Conservation (phyloP, 768 basidiomycete species). For the Melanogaster broomeanus region DNA sequence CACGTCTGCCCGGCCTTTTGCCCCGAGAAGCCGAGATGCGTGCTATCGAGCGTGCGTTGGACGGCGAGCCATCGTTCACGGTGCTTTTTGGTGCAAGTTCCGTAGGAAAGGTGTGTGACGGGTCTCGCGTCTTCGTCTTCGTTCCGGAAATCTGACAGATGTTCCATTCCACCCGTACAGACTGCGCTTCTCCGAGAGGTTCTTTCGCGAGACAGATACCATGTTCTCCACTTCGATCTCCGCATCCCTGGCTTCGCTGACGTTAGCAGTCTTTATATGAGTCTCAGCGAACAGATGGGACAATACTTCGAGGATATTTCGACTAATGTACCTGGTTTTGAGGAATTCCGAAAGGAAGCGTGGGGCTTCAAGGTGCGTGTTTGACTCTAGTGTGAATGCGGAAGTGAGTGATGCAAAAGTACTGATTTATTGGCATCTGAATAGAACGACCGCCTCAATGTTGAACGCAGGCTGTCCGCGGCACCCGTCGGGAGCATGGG, state of each 20-base stretch:
- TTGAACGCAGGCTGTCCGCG: constrained; percentile 63
- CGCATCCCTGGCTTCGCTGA: constrained; percentile 86
- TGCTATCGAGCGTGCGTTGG: constrained; percentile 64
- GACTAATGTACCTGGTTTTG: constrained; percentile 57
- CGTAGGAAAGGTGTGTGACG: constrained; percentile 66
- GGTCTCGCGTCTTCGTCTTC: not conserved
- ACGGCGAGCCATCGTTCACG: constrained; percentile 75
- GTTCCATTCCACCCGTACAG: constrained; percentile 33
- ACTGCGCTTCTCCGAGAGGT: constrained; percentile 81
- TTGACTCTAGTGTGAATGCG: not conserved
- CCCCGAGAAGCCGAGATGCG: constrained; percentile 65
- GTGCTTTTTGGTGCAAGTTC: constrained; percentile 80
- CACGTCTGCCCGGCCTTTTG: constrained; percentile 74
- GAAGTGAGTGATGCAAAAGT: not conserved
- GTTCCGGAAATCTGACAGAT: not conserved
- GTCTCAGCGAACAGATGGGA: constrained; percentile 80
- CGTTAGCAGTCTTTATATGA: constrained; percentile 72
- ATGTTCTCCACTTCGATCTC: constrained; percentile 83
- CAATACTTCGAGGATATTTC: constrained; percentile 73
- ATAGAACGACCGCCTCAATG: constrained; percentile 75
- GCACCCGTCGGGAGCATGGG: constrained; percentile 41
- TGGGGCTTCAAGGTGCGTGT: constrained; percentile 72
- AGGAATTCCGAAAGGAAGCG: constrained; percentile 72
- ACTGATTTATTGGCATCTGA: constrained; percentile 5
- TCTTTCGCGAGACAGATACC: constrained; percentile 64